Base-by-base conservation (phyloP, 305 asterid species). In the Plantago lanceolata region DNA sequence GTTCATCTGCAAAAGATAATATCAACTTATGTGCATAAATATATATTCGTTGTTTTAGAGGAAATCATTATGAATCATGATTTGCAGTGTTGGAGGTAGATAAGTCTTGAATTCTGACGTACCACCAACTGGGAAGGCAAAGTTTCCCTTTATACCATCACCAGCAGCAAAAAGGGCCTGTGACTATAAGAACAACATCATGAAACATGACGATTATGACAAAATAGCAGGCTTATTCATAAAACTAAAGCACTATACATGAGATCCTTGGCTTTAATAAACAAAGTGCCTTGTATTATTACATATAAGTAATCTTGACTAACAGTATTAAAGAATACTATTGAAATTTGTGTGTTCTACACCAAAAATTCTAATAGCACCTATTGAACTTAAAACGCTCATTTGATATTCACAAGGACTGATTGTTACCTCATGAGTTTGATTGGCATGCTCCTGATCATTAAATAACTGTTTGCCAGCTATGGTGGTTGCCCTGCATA, bases 401-500 rank as follows among this genome's bases (percentile, higher is more conserved):
- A 57, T 13, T 28, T 45, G 6, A 48, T 21, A 53, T 20, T 21
- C 13, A 20, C 17, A 24, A 59, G 17, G 40, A 21, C 53, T n/a
- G 26, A 33, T 7, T 61, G 74, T 71, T 71, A 81, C 94, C 84
- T 74, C 69, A 33, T 1, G 43, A 19, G 18, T 53, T 47, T 69
- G 47, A 57, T 73, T 80, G 31, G 58, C 19, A 31, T n/a, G 19
- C 61, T 63, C 69, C 40, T 79, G 82, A 57, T 71, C 72, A 24
- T 59, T 61, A 68, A 86, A 88, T 66, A 85, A 62, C 43, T 69
- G 79, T 76, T 76, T 73, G 47, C 70, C 68, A 64, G 80, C 74
- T 62, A 62, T 71, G 69, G 68, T 69, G 13, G 78, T 69, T 67
- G 76, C 74, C 84, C 96, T 90, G 79, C 24, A 66, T 53, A 77